These are phyloP conservation scores for Aspergillus spinulosporus DNA, from an alignment of 2,329 filamentous ascomycete genomes.

Conservation along the genomic window DNA sequence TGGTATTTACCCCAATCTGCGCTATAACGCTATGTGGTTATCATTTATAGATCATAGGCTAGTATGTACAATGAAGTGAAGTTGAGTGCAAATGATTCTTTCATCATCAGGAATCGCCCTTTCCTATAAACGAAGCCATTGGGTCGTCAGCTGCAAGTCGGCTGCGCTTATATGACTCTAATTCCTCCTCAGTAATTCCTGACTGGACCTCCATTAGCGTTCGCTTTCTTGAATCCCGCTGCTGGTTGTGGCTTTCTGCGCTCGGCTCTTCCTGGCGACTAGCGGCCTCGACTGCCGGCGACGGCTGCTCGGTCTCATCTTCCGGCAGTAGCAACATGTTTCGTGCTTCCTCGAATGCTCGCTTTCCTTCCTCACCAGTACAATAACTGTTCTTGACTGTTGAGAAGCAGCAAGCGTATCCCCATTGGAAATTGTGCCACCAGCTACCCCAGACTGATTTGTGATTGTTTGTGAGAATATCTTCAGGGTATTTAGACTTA, in stretches of 20 bases:
- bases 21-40: background rate
- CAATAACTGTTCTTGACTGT: conserved; percentile 96
- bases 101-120: conserved; percentile 62
- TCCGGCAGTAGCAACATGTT: conserved; percentile 53
- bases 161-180: conserved; percentile 82
- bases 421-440: conserved; percentile 96
- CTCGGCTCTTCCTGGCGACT: conserved; percentile 26
- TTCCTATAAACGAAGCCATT: conserved; percentile 78
- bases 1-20: no score
- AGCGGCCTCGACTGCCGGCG: conserved; percentile 18
- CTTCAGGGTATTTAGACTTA: conserved; percentile 89
- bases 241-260: conserved; percentile 28
- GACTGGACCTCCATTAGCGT: conserved; percentile 76
- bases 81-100: background rate
- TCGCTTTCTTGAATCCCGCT: conserved; percentile 61
- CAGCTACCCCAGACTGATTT: conserved; percentile 92
- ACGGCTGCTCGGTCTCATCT: conserved; percentile 11
- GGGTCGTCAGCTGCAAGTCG: conserved; percentile 74
- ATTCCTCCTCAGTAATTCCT: conserved; percentile 76
- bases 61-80: conserved; percentile 10
- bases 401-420: conserved; percentile 92
- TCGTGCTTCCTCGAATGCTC: conserved; percentile 76
- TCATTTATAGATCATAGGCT: background rate
- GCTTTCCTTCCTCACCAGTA: conserved; percentile 84
- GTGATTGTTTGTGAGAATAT: conserved; percentile 87